Evolutionary conservation across 169 alveolate genomes (phyloP).

Genomic region (Eimeria acervulina): DNA sequence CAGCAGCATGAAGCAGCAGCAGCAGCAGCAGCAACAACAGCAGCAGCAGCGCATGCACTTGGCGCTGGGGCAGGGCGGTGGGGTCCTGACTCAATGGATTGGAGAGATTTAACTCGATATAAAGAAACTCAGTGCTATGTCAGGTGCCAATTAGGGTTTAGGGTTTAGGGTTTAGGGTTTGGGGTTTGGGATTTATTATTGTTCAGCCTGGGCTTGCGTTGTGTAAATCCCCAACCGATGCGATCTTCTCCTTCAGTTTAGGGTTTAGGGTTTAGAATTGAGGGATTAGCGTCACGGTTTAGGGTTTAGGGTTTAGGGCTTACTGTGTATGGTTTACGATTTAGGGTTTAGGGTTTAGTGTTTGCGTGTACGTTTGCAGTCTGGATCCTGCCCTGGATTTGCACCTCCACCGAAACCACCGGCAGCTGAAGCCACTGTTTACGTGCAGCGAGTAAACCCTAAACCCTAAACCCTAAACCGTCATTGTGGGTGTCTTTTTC

Average conservation of each 20-base stretch:
- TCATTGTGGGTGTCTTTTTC: neutral
- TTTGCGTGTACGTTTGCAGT: slow-evolving; percentile 46
- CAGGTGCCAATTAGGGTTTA: slow-evolving; percentile 59
- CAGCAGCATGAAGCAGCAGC: slow-evolving; percentile 20
- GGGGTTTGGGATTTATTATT: slow-evolving; percentile 68
- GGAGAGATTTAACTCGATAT: slow-evolving; percentile 72
- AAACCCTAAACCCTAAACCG: neutral
- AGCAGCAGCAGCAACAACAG: slow-evolving; percentile 54
- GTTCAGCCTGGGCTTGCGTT: neutral
- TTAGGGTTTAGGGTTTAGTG: slow-evolving; percentile 63
- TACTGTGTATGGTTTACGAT: slow-evolving; percentile 6
- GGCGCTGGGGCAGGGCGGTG: slow-evolving; percentile 36
- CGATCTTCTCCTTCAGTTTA: neutral
- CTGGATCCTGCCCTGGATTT: slow-evolving; percentile 64
- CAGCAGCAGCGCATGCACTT: neutral
- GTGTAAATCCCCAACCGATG: neutral
- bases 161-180: slow-evolving; percentile 66
- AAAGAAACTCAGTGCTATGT: slow-evolving; percentile 66
- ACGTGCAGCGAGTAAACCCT: slow-evolving; percentile 6
- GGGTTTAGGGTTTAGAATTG: neutral
- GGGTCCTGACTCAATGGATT: slow-evolving; percentile 53
- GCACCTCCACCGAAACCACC: slow-evolving; percentile 72
- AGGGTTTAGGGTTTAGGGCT: neutral
- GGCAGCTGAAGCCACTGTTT: slow-evolving; percentile 69
- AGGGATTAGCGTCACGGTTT: neutral